Percentiles rank a stretch among this genome's conserved stretches.
phyloP scores from a whole-genome alignment of 2,329 filamentous ascomycete species.

The Bipolaris bicolor region DNA sequence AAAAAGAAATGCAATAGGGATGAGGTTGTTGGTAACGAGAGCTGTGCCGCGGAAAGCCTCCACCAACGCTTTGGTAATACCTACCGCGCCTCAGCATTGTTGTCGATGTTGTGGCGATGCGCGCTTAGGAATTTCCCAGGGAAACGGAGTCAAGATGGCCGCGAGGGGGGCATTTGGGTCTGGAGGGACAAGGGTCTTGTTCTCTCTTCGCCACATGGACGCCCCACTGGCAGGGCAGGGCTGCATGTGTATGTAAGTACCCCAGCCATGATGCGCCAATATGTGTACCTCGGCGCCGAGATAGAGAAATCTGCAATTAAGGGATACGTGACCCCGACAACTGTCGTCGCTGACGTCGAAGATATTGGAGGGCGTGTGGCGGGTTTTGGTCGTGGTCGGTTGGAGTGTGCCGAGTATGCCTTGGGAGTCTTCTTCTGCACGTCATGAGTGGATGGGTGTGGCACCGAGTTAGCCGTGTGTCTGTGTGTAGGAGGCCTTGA shows the following conservation, averaged over 20 bases:
- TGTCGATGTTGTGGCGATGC: too few relatives aligned
- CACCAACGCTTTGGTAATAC: too few relatives aligned
- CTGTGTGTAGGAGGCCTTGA: slow-evolving; percentile 25
- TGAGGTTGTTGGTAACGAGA: too few relatives aligned
- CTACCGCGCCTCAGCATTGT: too few relatives aligned
- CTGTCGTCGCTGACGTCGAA: slow-evolving; percentile 21
- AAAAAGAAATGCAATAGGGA: too few relatives aligned
- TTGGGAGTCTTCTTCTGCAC: slow-evolving; percentile 17
- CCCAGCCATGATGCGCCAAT: neutral
- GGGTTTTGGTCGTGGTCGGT: slow-evolving; percentile 14
- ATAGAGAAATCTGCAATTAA: too few relatives aligned
- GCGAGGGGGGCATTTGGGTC: neutral
- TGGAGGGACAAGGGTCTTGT: neutral
- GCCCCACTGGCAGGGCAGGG: slow-evolving; percentile 3
- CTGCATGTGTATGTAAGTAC: slow-evolving; percentile 10
- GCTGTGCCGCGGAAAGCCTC: too few relatives aligned
- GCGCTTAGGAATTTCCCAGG: too few relatives aligned
- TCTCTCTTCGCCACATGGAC: slow-evolving; percentile 12
- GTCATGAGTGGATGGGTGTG: slow-evolving; percentile 28
- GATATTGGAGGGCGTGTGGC: slow-evolving; percentile 3
- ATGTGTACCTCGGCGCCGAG: neutral
- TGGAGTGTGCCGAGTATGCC: slow-evolving; percentile 21
- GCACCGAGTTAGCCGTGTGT: slow-evolving; percentile 30
- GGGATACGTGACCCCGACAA: neutral
- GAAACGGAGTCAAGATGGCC: neutral